Conservation (phyloP, 768 basidiomycete species). For the Lentinula detonsa region DNA sequence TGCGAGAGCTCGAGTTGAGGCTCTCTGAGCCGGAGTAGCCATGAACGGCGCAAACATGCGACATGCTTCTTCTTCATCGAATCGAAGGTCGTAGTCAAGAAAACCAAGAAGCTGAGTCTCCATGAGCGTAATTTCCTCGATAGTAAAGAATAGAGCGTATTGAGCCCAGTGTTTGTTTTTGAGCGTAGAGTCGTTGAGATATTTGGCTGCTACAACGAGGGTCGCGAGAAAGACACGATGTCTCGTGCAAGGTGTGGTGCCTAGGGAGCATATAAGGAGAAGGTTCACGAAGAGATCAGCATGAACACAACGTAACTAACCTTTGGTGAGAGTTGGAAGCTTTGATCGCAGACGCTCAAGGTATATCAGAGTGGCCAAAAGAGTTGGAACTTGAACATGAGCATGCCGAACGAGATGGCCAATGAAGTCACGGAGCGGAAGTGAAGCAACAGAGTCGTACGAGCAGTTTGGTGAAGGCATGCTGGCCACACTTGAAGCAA, state of each 20-base stretch:
- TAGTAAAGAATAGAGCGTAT: slow-evolving; percentile 72
- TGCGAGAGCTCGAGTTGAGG: slow-evolving; percentile 44
- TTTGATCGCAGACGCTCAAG: slow-evolving; percentile 80
- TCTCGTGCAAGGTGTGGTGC: slow-evolving; percentile 82
- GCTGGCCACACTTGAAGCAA: slow-evolving; percentile 20
- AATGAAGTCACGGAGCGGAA: slow-evolving; percentile 83
- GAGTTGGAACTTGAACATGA: slow-evolving; percentile 86
- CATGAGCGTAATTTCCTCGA: slow-evolving; percentile 88
- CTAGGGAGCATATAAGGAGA: slow-evolving; percentile 19
- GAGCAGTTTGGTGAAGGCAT: slow-evolving; percentile 59
- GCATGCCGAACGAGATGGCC: slow-evolving; percentile 69
- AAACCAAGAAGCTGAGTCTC: slow-evolving; percentile 92
- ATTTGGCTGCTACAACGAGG: slow-evolving; percentile 94
- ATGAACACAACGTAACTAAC: slow-evolving; percentile 32
- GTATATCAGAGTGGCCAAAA: slow-evolving; percentile 88
- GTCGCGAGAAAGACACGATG: slow-evolving; percentile 95
- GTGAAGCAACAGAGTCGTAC: slow-evolving; percentile 41
- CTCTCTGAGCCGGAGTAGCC: slow-evolving; percentile 27
- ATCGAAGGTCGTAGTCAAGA: slow-evolving; percentile 89
- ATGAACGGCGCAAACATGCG: slow-evolving; percentile 67
- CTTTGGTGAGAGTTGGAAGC: slow-evolving; percentile 80
- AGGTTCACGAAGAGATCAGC: neutral
- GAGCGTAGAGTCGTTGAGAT: slow-evolving; percentile 93
- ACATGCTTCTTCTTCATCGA: slow-evolving; percentile 79
- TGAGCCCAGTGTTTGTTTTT: slow-evolving; percentile 93